phyloP scores from a whole-genome alignment of 129 eudicot genomes.

The Arctium lappa region DNA sequence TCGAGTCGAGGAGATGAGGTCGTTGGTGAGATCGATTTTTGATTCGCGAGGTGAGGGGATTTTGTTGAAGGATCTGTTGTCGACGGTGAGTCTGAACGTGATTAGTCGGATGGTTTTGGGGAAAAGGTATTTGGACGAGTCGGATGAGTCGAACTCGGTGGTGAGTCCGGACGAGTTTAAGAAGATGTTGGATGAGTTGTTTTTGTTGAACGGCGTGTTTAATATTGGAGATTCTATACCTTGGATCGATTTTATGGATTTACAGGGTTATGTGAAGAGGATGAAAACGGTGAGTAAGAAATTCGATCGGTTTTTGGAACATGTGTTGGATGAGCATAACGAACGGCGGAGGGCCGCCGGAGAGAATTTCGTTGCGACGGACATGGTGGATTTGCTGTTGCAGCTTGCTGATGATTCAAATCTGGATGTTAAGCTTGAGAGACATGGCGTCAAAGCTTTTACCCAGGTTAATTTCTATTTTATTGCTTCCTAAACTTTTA shows the following conservation, averaged over 20 bases:
- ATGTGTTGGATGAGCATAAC: constrained; percentile 68
- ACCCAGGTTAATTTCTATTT: constrained; percentile 49
- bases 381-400: constrained; percentile 85
- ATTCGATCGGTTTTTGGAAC: constrained; percentile 78
- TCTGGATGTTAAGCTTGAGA: constrained; percentile 78
- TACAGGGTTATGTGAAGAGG: constrained; percentile 78
- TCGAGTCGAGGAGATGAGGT: constrained; percentile 49
- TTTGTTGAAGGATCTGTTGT: constrained; percentile 45
- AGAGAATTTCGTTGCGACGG: constrained; percentile 41
- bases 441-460: constrained; percentile 89
- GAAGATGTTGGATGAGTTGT: constrained; percentile 72
- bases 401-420: constrained; percentile 77
- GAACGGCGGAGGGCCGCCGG: constrained; percentile 33
- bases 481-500: too few relatives aligned
- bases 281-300: constrained; percentile 72
- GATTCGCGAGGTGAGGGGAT: constrained; percentile 20
- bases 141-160: constrained; percentile 26
- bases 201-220: constrained; percentile 72
- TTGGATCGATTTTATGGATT: constrained; percentile 56
- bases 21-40: constrained; percentile 27
- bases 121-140: constrained; percentile 49
- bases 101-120: constrained; percentile 86
- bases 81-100: constrained; percentile 67
- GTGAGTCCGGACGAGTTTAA: constrained; percentile 66
- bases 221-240: constrained; percentile 84